Conservation (phyloP, 1,139 yeast species). For the Geotrichum reessii region DNA sequence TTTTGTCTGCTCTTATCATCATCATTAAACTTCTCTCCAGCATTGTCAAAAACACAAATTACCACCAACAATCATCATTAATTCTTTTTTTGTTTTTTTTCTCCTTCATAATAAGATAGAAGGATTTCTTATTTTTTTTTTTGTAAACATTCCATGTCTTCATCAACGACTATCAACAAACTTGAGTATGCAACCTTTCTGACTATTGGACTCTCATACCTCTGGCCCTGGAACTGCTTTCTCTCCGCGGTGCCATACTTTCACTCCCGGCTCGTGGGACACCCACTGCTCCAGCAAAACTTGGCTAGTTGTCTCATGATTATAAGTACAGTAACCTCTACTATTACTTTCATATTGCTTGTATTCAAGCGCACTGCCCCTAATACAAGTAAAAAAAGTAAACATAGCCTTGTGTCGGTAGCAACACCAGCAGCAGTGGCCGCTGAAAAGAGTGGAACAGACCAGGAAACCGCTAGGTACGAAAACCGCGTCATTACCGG, state of each 20-base stretch:
- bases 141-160: neutral
- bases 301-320: constrained; percentile 89
- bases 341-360: constrained; percentile 54
- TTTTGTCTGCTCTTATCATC: neutral
- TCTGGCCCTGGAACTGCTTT: constrained; percentile 98
- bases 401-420: neutral
- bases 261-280: constrained; percentile 13
- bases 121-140: too few relatives aligned
- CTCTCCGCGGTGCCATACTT: constrained; percentile 82
- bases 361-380: constrained; percentile 35
- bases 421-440: neutral
- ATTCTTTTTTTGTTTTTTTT: too few relatives aligned
- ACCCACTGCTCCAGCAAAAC: constrained; percentile 33
- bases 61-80: too few relatives aligned
- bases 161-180: constrained; percentile 3
- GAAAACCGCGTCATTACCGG: constrained; percentile 55
- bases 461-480: constrained; percentile 60
- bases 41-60: too few relatives aligned
- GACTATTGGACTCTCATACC: constrained; percentile 28
- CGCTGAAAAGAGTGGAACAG: constrained; percentile 35
- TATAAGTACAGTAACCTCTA: constrained; percentile 68
- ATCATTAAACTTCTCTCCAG: neutral
- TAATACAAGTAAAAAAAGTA: neutral
- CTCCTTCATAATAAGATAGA: too few relatives aligned
- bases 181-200: constrained; percentile 12